These are phyloP conservation scores for Neobulgaria alba DNA, from an alignment of 2,329 filamentous ascomycete species.

Conservation along the genomic window DNA sequence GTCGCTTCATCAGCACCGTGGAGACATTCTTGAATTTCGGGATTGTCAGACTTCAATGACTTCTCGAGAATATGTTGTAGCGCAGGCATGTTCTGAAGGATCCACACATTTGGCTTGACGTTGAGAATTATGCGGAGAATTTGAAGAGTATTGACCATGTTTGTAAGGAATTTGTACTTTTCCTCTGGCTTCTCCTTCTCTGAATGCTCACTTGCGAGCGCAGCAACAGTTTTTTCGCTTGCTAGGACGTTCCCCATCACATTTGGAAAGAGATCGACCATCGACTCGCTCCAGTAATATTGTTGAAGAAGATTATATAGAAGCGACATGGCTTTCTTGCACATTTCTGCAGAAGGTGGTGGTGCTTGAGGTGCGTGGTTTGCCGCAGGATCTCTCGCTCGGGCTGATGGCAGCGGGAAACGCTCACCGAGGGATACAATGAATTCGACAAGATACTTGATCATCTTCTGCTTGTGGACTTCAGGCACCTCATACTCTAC, in stretches of 20 bases:
- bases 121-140: constrained; percentile 85
- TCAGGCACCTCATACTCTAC: constrained; percentile 61
- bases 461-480: constrained; percentile 65
- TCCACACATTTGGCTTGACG: constrained; percentile 84
- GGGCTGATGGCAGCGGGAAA: constrained; percentile 66
- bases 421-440: constrained; percentile 85
- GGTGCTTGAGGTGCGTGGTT: constrained; percentile 40
- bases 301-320: constrained; percentile 79
- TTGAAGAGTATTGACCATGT: constrained; percentile 89
- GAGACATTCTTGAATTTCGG: constrained; percentile 88
- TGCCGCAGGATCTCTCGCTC: constrained; percentile 45
- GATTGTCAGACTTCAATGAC: constrained; percentile 75
- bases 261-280: constrained; percentile 84
- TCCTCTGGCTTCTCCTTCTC: constrained; percentile 71
- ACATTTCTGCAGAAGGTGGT: constrained; percentile 62
- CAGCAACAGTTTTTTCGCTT: constrained; percentile 63
- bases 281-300: constrained; percentile 79
- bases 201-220: constrained; percentile 48
- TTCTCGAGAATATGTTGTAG: constrained; percentile 89
- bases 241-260: constrained; percentile 79
- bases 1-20: constrained; percentile 64
- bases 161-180: constrained; percentile 77
- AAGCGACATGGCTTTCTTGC: constrained; percentile 74
- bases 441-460: constrained; percentile 93
- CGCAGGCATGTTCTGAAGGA: constrained; percentile 64